phyloP scores from a whole-genome alignment of 2,329 filamentous ascomycete genomes.

The Diaporthe citri region DNA sequence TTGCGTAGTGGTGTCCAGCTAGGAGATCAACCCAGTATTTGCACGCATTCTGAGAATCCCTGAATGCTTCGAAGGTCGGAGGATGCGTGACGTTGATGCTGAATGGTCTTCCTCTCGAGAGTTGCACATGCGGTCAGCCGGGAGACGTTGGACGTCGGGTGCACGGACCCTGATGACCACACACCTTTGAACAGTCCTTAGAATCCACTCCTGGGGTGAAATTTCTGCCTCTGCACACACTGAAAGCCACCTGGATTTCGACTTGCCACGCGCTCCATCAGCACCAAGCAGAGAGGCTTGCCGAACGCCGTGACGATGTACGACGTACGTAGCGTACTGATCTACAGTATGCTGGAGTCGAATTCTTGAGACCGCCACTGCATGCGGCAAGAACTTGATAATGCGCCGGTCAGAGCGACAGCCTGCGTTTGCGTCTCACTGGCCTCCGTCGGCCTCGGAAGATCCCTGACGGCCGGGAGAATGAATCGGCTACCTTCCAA shows the following conservation, averaged over 20 bases:
- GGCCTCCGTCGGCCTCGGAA: not conserved
- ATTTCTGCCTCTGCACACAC: not conserved
- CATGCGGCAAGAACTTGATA: not conserved
- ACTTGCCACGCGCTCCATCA: not conserved
- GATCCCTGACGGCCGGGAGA: not conserved
- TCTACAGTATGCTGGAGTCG: not conserved
- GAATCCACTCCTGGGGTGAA: slow-evolving; percentile 2
- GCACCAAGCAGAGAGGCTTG: not conserved
- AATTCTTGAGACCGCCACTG: not conserved
- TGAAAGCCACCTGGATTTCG: not conserved
- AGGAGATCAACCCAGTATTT: not conserved
- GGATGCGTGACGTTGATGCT: not conserved
- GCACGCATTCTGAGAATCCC: not conserved
- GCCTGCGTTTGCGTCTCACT: not conserved
- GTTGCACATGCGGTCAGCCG: not conserved
- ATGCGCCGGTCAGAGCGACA: not conserved
- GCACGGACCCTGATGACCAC: slow-evolving; percentile 11
- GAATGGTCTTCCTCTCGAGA: too few relatives aligned
- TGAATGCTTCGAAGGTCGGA: not conserved
- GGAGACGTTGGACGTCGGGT: not conserved
- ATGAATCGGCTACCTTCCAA: not conserved
- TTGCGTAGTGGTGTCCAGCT: not conserved
- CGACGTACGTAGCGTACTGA: not conserved
- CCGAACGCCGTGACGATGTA: not conserved
- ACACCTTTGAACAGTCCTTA: not conserved